Conservation (phyloP, 192 early-diverging fungal species). For the Coemansia sp. region DNA sequence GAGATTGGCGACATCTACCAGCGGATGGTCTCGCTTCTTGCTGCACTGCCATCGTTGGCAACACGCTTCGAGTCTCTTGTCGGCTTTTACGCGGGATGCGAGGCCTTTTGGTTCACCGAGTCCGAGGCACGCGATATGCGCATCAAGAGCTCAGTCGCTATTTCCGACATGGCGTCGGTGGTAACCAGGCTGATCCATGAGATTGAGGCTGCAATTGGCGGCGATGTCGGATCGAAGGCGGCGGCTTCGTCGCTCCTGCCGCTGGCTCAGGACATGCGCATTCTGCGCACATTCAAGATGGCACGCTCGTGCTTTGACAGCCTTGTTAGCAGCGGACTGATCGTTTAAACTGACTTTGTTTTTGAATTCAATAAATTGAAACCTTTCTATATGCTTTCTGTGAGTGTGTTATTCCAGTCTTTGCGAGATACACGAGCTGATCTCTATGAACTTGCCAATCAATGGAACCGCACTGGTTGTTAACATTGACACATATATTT, state of each 20-base stretch:
- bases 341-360: conserved; percentile 5
- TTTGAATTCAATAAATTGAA: neutral
- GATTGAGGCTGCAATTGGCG: conserved; percentile 7
- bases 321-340: conserved; percentile 28
- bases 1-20: conserved; percentile 27
- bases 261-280: conserved; percentile 42
- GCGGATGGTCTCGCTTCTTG: conserved; percentile 28
- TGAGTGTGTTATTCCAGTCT: too few relatives aligned
- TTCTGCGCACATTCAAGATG: conserved; percentile 40
- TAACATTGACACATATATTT: too few relatives aligned
- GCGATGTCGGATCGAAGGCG: neutral
- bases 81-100: conserved; percentile 30
- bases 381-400: too few relatives aligned
- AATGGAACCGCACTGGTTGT: too few relatives aligned
- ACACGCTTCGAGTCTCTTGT: conserved; percentile 17
- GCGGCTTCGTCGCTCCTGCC: conserved; percentile 18
- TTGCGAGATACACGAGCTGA: too few relatives aligned
- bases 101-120: conserved; percentile 21
- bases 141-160: conserved; percentile 42
- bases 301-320: conserved; percentile 49
- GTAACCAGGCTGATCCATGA: conserved; percentile 30
- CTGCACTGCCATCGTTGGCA: conserved; percentile 27
- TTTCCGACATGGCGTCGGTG: conserved; percentile 39
- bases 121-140: conserved; percentile 25
- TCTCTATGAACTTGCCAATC: too few relatives aligned